Evolutionary conservation across 2,329 filamentous ascomycete genomes (phyloP).

Genomic region (Lachnellula hyalina): DNA sequence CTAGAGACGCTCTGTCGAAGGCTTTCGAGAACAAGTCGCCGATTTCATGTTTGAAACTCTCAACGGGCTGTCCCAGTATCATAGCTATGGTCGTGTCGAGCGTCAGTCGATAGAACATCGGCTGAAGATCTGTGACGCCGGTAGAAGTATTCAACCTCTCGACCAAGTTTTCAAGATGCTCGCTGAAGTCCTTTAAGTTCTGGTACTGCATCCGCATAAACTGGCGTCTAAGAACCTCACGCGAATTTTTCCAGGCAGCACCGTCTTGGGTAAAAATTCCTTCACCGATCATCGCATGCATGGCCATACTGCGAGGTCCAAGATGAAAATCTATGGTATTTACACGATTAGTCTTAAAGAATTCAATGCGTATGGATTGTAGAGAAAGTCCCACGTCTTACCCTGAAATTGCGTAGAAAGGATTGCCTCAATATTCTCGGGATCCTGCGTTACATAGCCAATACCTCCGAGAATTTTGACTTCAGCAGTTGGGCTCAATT

Average conservation of each 20-base stretch:
- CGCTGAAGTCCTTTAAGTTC: slow-evolving; percentile 29
- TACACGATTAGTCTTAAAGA: slow-evolving; percentile 1
- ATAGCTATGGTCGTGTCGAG: slow-evolving; percentile 53
- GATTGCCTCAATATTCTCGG: slow-evolving; percentile 31
- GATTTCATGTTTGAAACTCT: slow-evolving; percentile 23
- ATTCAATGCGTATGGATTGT: slow-evolving; percentile 36
- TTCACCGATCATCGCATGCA: slow-evolving; percentile 27
- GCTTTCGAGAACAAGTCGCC: slow-evolving; percentile 31
- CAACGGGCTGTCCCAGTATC: slow-evolving; percentile 51
- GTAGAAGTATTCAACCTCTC: not conserved
- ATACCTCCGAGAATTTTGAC: slow-evolving; percentile 9
- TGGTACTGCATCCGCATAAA: slow-evolving; percentile 21
- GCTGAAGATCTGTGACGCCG: slow-evolving; percentile 45
- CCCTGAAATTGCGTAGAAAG: too few species aligned
- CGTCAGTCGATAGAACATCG: slow-evolving; percentile 54
- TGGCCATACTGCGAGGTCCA: slow-evolving; percentile 9
- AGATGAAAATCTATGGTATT: slow-evolving; percentile 9
- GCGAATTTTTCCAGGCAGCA: slow-evolving; percentile 32
- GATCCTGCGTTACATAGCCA: slow-evolving; percentile 29
- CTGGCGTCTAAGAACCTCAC: slow-evolving; percentile 27
- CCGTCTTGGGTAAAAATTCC: slow-evolving; percentile 38
- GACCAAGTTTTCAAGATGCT: slow-evolving; percentile 47
- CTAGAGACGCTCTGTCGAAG: slow-evolving; percentile 33
- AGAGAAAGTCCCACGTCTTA: too few species aligned
- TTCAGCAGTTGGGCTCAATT: slow-evolving; percentile 4